phyloP scores from a whole-genome alignment of 139 green algal genomes.

The Picochlorum sp. region DNA sequence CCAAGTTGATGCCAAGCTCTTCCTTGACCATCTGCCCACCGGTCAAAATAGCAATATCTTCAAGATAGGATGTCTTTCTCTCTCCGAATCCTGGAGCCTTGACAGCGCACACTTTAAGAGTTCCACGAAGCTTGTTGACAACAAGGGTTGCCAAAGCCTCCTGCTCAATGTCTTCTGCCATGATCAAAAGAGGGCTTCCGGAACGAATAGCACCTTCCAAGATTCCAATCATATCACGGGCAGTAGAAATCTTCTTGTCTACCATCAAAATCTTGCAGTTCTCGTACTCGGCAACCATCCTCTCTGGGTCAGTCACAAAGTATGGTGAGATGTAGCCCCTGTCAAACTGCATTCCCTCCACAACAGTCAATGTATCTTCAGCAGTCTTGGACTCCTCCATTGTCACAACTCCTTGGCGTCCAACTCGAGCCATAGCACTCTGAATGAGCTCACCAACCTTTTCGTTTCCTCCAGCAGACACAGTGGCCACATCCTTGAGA shows the following conservation, averaged over 20 bases:
- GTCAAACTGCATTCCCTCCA: slow-evolving; percentile 99
- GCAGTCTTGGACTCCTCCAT: slow-evolving; percentile 96
- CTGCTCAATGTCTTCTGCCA: slow-evolving; percentile 99
- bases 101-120: slow-evolving; percentile 80
- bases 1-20: slow-evolving; percentile 90
- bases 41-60: slow-evolving; percentile 99
- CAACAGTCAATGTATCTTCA: slow-evolving; percentile 92
- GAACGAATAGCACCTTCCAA: slow-evolving; percentile 87
- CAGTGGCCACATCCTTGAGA: slow-evolving; percentile 87
- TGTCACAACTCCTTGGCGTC: slow-evolving; percentile 92
- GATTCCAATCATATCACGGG: slow-evolving; percentile 91
- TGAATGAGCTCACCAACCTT: slow-evolving; percentile 92
- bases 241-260: slow-evolving; percentile 98
- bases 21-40: slow-evolving; percentile 87
- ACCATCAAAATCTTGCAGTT: slow-evolving; percentile 91
- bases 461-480: slow-evolving; percentile 91
- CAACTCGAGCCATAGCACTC: slow-evolving; percentile 86
- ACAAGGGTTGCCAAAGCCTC: slow-evolving; percentile 98
- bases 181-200: slow-evolving; percentile 93
- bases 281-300: slow-evolving; percentile 89
- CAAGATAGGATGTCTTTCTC: slow-evolving; percentile 95
- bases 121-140: slow-evolving; percentile 98
- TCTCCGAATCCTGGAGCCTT: slow-evolving; percentile 99
- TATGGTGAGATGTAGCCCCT: slow-evolving; percentile 98
- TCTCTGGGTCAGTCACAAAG: slow-evolving; percentile 98